These are phyloP conservation scores for Phaeoacremonium minimum DNA, from an alignment of 2,329 filamentous ascomycete genomes.

Conservation along the genomic window DNA sequence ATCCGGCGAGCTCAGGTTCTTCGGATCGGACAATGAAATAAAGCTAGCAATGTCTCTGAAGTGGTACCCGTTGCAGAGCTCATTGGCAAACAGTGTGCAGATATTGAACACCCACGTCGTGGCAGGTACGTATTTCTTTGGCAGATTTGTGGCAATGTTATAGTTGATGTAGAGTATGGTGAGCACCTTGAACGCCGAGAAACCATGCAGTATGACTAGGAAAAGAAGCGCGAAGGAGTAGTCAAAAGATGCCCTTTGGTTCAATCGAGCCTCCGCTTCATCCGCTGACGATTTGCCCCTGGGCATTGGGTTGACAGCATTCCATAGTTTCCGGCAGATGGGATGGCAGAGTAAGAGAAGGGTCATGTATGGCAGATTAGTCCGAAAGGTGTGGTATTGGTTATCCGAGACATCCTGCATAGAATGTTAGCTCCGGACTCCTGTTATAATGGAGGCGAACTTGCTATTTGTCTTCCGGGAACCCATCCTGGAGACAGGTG, in stretches of 20 bases:
- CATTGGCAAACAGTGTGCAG: constrained; percentile 81
- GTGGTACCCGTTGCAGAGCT: constrained; percentile 73
- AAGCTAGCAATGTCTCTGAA: constrained; percentile 59
- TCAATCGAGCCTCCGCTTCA: constrained; percentile 52
- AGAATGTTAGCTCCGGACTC: not conserved
- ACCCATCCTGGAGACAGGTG: constrained; percentile 84
- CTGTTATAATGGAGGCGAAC: no score
- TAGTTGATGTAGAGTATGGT: constrained; percentile 79
- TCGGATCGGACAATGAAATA: constrained; percentile 32
- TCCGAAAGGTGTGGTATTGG: constrained; percentile 82
- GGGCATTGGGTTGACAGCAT: constrained; percentile 42
- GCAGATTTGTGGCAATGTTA: constrained; percentile 67
- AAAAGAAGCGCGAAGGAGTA: constrained; percentile 77
- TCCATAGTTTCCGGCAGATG: constrained; percentile 68
- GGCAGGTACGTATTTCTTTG: constrained; percentile 64
- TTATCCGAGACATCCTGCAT: constrained; percentile 83
- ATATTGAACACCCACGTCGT: constrained; percentile 92
- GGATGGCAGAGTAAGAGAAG: constrained; percentile 75
- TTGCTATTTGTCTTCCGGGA: constrained; percentile 80
- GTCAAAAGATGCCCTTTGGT: constrained; percentile 77
- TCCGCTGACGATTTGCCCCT: constrained; percentile 25
- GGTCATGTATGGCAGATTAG: constrained; percentile 78
- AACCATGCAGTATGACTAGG: constrained; percentile 74
- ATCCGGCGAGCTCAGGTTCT: constrained; percentile 22
- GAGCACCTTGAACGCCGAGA: constrained; percentile 80